Evolutionary conservation across 2,329 filamentous ascomycete genomes (phyloP).

Genomic region (Scorias spongiosa): DNA sequence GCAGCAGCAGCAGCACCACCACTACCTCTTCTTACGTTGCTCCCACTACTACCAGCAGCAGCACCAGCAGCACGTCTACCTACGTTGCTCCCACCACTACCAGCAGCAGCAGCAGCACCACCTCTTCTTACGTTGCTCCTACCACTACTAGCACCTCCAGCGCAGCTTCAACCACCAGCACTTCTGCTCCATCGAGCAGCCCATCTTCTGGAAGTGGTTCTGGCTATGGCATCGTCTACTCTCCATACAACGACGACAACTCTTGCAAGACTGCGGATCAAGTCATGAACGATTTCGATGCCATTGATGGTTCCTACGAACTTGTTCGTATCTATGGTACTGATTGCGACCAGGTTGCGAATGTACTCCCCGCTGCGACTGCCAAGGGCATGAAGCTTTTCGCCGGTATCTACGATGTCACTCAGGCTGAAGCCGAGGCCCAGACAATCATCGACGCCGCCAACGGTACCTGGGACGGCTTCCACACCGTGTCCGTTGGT

Average conservation of each 20-base stretch:
- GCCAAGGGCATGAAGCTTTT: conserved; percentile 55
- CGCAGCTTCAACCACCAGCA: conserved; percentile 5
- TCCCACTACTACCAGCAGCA: conserved; percentile 1
- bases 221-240: conserved; percentile 40
- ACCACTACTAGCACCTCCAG: conserved; percentile 1
- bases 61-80: conserved; percentile 1
- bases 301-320: conserved; percentile 39
- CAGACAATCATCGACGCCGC: conserved; percentile 44
- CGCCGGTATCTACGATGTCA: conserved; percentile 56
- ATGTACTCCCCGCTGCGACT: conserved; percentile 47
- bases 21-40: conserved; percentile 6
- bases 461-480: conserved; percentile 47
- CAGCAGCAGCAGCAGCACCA: conserved; percentile 3
- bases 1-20: conserved; percentile 2
- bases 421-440: conserved; percentile 41
- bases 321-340: conserved; percentile 64
- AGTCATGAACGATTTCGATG: conserved; percentile 49
- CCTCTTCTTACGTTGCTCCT: conserved; percentile 1
- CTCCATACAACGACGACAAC: conserved; percentile 40
- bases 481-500: conserved; percentile 61
- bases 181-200: conserved; percentile 8
- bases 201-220: conserved; percentile 3
- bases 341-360: conserved; percentile 58
- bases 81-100: conserved; percentile 7
- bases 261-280: conserved; percentile 52